Conservation (phyloP, 2,329 filamentous ascomycete genomes). For the Talaromyces marneffei region DNA sequence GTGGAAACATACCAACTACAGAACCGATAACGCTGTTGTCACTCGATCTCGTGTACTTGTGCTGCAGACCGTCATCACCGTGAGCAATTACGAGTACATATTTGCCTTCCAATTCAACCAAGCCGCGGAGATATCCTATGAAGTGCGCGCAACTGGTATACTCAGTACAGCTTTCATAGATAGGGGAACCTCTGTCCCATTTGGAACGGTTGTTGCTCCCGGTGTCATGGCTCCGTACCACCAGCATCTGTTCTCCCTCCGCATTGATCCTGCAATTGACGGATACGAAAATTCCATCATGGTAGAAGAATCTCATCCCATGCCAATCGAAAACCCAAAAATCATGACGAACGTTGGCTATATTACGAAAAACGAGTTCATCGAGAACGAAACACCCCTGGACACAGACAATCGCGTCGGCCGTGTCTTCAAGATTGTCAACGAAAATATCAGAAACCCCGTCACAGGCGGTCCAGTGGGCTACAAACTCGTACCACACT, state of each 20-base stretch:
- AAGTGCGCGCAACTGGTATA: conserved; percentile 62
- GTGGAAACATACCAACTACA: conserved; percentile 68
- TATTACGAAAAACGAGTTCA: conserved; percentile 28
- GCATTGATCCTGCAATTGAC: conserved; percentile 56
- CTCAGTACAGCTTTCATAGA: conserved; percentile 57
- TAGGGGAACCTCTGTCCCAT: conserved; percentile 35
- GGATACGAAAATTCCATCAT: conserved; percentile 49
- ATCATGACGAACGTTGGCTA: conserved; percentile 43
- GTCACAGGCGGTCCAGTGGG: conserved; percentile 49
- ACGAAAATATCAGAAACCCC: conserved; percentile 47
- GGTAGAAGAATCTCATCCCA: conserved; percentile 53
- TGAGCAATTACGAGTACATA: conserved; percentile 67
- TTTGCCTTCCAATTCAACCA: conserved; percentile 54
- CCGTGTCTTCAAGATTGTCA: conserved; percentile 55
- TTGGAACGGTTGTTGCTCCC: conserved; percentile 50
- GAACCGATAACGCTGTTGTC: conserved; percentile 59
- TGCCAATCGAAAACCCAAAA: conserved; percentile 53
- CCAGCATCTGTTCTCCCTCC: conserved; percentile 63
- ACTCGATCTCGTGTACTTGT: conserved; percentile 59
- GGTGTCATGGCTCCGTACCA: conserved; percentile 46
- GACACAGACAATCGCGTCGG: conserved; percentile 40
- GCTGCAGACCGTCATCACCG: conserved; percentile 61
- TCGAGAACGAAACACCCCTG: conserved; percentile 46
- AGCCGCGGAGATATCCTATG: conserved; percentile 53
- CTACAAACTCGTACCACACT: conserved; percentile 52